phyloP scores from a whole-genome alignment of 164 flowering plant genomes.

The Platanus orientalis region DNA sequence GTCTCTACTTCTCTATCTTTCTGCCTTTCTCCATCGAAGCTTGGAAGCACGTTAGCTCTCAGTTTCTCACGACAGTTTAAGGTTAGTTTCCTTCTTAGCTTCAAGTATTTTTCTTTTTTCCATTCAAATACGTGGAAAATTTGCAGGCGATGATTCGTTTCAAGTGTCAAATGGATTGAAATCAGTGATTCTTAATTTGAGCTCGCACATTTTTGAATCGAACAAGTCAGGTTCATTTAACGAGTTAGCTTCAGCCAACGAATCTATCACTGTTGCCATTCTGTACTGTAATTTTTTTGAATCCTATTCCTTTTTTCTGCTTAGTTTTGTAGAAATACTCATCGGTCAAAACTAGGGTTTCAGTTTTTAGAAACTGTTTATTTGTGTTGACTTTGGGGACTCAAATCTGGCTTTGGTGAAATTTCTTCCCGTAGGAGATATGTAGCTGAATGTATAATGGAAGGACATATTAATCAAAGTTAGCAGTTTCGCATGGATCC shows the following conservation, averaged over 20 bases:
- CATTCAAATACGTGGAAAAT: neutral
- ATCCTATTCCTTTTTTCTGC: too few species aligned
- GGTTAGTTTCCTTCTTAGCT: neutral
- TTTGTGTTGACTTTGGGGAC: neutral
- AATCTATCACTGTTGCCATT: too few species aligned
- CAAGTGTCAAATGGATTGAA: neutral
- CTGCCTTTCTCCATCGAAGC: neutral
- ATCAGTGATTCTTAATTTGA: neutral
- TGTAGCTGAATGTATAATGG: neutral
- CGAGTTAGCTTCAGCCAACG: too few species aligned
- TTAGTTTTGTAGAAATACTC: too few species aligned
- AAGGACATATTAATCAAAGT: neutral
- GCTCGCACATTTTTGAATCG: neutral
- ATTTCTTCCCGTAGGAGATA: neutral
- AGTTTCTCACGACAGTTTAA: neutral
- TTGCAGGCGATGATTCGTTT: neutral
- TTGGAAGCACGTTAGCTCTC: neutral
- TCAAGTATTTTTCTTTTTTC: neutral
- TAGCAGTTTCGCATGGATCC: conserved; percentile 37
- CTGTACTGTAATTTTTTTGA: too few species aligned
- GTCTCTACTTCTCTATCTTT: neutral
- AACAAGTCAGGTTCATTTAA: neutral
- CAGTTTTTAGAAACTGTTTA: neutral
- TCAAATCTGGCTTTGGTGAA: neutral
- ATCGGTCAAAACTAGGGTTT: too few species aligned